Percentiles rank a stretch among this genome's conserved stretches.
Evolutionary conservation across 2,329 filamentous ascomycete genomes (phyloP).

Genomic region (Myriosclerotinia duriaeana): DNA sequence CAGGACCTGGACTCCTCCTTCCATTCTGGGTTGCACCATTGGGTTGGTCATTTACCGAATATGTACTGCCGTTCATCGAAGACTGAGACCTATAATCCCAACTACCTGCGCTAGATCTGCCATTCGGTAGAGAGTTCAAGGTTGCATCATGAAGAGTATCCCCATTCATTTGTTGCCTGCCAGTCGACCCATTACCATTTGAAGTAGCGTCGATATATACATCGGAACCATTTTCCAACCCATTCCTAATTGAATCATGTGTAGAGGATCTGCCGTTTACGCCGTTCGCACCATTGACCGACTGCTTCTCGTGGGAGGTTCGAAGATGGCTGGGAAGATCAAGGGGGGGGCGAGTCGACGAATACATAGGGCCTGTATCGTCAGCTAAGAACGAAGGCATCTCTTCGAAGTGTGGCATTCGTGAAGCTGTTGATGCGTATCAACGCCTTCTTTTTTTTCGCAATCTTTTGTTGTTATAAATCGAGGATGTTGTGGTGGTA

Average conservation of each 20-base stretch:
- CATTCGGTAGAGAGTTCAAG: constrained; percentile 60
- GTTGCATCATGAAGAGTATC: constrained; percentile 47
- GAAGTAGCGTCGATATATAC: constrained; percentile 36
- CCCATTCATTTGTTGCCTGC: constrained; percentile 35
- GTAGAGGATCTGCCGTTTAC: constrained; percentile 36
- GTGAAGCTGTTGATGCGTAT: constrained; percentile 32
- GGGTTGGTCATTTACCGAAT: constrained; percentile 37
- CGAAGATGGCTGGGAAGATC: constrained; percentile 44
- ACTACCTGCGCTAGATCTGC: constrained; percentile 49
- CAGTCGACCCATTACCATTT: constrained; percentile 24
- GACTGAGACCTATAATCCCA: constrained; percentile 39
- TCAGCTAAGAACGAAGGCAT: constrained; percentile 54
- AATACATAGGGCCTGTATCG: constrained; percentile 40
- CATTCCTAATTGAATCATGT: constrained; percentile 40
- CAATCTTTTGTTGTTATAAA: constrained; percentile 24
- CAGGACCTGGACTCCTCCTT: constrained; percentile 36
- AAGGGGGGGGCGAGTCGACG: constrained; percentile 36
- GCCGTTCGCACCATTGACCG: constrained; percentile 18
- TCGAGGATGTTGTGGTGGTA: constrained; percentile 4
- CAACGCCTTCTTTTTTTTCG: constrained; percentile 33
- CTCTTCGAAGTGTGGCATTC: constrained; percentile 47
- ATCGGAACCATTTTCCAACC: constrained; percentile 39
- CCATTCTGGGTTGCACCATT: constrained; percentile 37
- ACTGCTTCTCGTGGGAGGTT: constrained; percentile 39
- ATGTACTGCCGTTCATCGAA: constrained; percentile 37